phyloP scores from a whole-genome alignment of 192 early-diverging fungal species.

The Piromyces sp. region DNA sequence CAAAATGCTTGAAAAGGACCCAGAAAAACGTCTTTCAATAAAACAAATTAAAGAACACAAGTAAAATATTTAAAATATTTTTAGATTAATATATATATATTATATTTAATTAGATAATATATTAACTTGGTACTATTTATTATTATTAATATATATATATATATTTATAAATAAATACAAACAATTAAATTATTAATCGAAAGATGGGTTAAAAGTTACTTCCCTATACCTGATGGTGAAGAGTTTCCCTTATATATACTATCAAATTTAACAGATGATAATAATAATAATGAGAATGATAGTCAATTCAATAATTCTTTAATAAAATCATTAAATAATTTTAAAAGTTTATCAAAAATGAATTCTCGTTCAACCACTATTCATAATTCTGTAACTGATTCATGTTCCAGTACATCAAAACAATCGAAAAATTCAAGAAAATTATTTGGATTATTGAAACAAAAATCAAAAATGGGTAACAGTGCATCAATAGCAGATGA shows the following conservation, averaged over 20 bases:
- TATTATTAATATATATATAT: constrained; percentile 6
- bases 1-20: constrained; percentile 26
- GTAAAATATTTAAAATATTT: constrained; percentile 1
- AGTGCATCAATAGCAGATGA: background rate
- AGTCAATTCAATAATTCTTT: background rate
- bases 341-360: background rate
- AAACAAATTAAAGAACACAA: constrained; percentile 18
- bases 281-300: background rate
- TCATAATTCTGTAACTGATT: background rate
- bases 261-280: background rate
- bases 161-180: constrained; percentile 7
- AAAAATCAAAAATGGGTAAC: constrained; percentile 3
- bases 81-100: no score
- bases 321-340: background rate
- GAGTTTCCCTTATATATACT: background rate
- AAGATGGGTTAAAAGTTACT: constrained; percentile 2
- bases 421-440: background rate
- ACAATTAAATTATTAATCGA: no score
- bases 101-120: no score
- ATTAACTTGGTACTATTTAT: no score
- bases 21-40: constrained; percentile 12
- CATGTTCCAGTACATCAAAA: background rate
- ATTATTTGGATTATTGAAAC: background rate
- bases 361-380: background rate
- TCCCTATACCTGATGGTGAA: background rate